phyloP scores from a whole-genome alignment of 2,329 filamentous ascomycete species.

The Talaromyces sp. region DNA sequence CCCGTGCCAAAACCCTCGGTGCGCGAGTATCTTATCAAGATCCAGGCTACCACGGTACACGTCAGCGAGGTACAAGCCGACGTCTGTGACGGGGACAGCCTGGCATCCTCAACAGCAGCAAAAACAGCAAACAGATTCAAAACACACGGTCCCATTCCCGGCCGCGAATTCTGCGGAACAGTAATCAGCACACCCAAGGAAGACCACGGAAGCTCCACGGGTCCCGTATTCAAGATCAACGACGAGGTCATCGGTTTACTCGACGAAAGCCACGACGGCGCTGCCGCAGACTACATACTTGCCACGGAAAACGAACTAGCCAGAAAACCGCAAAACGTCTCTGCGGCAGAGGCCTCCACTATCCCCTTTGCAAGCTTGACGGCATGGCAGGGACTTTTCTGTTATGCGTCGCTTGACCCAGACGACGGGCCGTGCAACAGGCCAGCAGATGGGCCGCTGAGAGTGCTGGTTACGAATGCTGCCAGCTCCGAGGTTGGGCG shows the following conservation, averaged over 20 bases:
- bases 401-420: conserved; percentile 28
- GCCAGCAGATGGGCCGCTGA: conserved; percentile 17
- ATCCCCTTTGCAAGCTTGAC: conserved; percentile 35
- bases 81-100: not conserved
- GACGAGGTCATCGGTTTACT: conserved; percentile 37
- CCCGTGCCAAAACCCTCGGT: conserved; percentile 30
- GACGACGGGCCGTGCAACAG: conserved; percentile 12
- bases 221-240: conserved; percentile 34
- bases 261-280: conserved; percentile 31
- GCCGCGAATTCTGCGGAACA: conserved; percentile 37
- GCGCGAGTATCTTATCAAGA: conserved; percentile 37
- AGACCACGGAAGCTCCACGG: conserved; percentile 23
- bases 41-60: conserved; percentile 33
- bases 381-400: conserved; percentile 39
- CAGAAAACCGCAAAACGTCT: conserved; percentile 32
- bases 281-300: conserved; percentile 36
- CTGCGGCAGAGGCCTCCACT: conserved; percentile 27
- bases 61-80: conserved; percentile 27
- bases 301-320: conserved; percentile 34
- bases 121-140: conserved; percentile 18
- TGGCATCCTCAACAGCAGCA: not conserved
- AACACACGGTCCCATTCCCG: conserved; percentile 25
- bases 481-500: conserved; percentile 30
- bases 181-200: conserved; percentile 29
- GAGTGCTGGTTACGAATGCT: conserved; percentile 35